phyloP scores from a whole-genome alignment of 306 rosid species.

The Trifolium dubium region DNA sequence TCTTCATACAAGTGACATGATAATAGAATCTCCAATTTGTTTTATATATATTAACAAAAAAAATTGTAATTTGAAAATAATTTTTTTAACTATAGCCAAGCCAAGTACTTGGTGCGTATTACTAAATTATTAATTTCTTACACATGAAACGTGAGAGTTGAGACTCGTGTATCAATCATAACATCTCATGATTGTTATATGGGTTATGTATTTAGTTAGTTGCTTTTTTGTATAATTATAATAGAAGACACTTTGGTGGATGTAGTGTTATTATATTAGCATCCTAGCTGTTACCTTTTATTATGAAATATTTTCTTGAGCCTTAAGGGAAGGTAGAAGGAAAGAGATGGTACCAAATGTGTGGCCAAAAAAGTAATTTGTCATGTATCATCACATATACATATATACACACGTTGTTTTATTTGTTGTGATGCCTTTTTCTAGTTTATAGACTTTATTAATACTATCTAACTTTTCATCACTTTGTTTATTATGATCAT shows the following conservation, averaged over 20 bases:
- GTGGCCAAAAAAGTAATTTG: conserved; percentile 37
- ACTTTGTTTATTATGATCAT: conserved; percentile 38
- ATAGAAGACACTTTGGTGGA: conserved; percentile 47
- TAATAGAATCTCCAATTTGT: conserved; percentile 47
- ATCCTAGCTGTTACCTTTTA: conserved; percentile 46
- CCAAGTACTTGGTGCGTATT: conserved; percentile 49
- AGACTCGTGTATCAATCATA: conserved; percentile 62
- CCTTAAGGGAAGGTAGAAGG: conserved; percentile 57
- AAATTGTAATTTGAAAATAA: conserved; percentile 45
- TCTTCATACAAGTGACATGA: conserved; percentile 32
- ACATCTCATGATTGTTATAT: conserved; percentile 50
- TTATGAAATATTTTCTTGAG: conserved; percentile 59
- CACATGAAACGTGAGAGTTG: conserved; percentile 53
- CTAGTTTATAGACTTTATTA: conserved; percentile 46
- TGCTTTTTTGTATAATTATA: conserved; percentile 41
- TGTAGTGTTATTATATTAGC: conserved; percentile 38
- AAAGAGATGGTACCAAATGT: conserved; percentile 37
- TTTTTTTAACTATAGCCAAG: conserved; percentile 35
- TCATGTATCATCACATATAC: conserved; percentile 15
- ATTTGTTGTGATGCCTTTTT: conserved; percentile 38
- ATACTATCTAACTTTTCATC: conserved; percentile 43
- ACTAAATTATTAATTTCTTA: conserved; percentile 41
- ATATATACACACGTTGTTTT: conserved; percentile 45
- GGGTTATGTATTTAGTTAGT: conserved; percentile 42
- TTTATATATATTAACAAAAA: conserved; percentile 11